Evolutionary conservation across 495 filamentous ascomycete genomes (phyloP), one percentile per base, ranked within the genome.

Genomic region (Penicillium bovifimosum): DNA sequence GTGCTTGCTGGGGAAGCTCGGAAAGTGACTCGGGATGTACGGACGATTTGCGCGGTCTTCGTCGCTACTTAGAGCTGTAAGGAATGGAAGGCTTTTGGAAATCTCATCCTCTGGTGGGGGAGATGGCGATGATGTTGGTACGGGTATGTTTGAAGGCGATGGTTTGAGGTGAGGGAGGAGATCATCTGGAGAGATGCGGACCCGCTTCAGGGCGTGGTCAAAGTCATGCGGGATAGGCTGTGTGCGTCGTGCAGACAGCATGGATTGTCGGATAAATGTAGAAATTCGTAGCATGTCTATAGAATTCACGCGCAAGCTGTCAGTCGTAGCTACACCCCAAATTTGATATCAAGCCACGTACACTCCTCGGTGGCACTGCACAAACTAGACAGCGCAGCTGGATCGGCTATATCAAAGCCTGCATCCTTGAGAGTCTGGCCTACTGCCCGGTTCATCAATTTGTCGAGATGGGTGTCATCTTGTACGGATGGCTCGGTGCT

Each of bases 201-300:
- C 54, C 50, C 65, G 61, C 24, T 70, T 69, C 32, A 90, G 67
- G 33, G 83, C 85, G 56, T 80, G 76, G 39, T 84, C 76, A 61
- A 88, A 90, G 66, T 91, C 87, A 34, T 80, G 73, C 13, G 86
- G 80, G 11, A 83, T 81, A 3, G 86, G 78, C 41, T 78, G 73
- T 13, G 75, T 72, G 13, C 87, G 82, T 27, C 87, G 76, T 16
- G 73, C 72, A 11, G 77, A 70, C 27, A 74, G 66, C 82, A 90
- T 86, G 5, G 85, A 84, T 33, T 78, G 68, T 20, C 76, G 76
- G 26, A 88, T 72, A 43, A 75, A 67, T 14, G 73, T 73, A 10
- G 82, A 66, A 48, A 87, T 75, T 47, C 75, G 68, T 28, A 76
- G 55, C 63, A 86, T 78, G 72, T 87, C 83, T 86, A 53, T 13